These are phyloP conservation scores for Phyllosticta citribraziliensis DNA, from an alignment of 2,329 filamentous ascomycete genomes.

Conservation along the genomic window DNA sequence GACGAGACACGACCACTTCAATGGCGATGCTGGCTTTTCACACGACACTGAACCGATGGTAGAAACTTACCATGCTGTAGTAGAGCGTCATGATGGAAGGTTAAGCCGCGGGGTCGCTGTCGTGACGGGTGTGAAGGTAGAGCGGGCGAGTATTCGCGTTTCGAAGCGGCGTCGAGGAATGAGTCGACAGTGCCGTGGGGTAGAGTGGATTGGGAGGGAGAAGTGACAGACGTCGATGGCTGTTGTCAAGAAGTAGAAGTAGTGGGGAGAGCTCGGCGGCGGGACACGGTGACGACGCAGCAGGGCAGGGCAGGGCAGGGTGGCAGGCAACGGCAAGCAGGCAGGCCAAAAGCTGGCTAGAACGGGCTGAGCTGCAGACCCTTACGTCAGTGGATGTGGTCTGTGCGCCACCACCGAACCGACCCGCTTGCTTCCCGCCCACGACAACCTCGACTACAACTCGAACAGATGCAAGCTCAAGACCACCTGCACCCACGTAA, in stretches of 20 bases:
- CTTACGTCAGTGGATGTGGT: slow-evolving; percentile 4
- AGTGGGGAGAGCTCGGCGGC: not conserved
- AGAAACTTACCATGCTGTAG: slow-evolving; percentile 51
- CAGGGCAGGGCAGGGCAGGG: not conserved
- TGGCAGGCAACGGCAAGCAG: not conserved
- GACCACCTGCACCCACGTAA: not conserved
- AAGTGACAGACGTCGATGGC: not conserved
- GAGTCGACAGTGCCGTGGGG: not conserved
- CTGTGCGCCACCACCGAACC: not conserved
- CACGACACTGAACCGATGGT: slow-evolving; percentile 16
- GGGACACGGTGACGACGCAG: slow-evolving; percentile 1
- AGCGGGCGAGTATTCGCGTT: slow-evolving; percentile 18
- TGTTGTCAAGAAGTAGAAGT: slow-evolving; percentile 7
- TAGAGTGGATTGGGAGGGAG: not conserved
- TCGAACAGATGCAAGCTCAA: not conserved
- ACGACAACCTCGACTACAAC: not conserved
- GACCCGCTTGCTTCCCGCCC: not conserved
- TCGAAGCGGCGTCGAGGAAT: not conserved
- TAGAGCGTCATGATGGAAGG: slow-evolving; percentile 55
- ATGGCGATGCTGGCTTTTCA: not conserved
- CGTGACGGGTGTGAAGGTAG: not conserved
- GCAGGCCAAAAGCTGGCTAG: not conserved
- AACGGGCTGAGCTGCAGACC: not conserved
- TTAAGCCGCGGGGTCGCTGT: not conserved
- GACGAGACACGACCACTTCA: not conserved